Evolutionary conservation across 495 filamentous ascomycete genomes (phyloP).

Genomic region (Penicillium alfredii): DNA sequence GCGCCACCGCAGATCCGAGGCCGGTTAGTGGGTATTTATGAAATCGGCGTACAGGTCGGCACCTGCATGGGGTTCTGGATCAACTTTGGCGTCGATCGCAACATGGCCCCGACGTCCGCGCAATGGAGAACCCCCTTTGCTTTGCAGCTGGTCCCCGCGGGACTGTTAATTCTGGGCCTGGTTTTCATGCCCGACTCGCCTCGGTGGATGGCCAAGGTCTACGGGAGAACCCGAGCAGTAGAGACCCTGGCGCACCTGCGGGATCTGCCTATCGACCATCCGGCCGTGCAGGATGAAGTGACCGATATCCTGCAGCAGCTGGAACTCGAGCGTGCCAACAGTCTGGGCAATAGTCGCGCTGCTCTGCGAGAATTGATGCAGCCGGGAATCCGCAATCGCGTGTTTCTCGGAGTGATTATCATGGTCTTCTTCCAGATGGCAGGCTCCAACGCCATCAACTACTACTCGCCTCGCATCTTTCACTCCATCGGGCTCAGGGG

Average conservation of each 20-base stretch:
- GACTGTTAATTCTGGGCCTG: constrained; percentile 45
- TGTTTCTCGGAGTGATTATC: constrained; percentile 32
- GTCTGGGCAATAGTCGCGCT: constrained; percentile 27
- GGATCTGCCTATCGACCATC: constrained; percentile 11
- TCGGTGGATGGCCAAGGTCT: constrained; percentile 45
- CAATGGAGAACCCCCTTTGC: constrained; percentile 20
- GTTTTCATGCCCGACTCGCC: constrained; percentile 55
- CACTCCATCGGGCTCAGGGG: constrained; percentile 16
- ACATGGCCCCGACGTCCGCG: constrained; percentile 8
- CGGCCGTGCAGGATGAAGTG: constrained; percentile 8
- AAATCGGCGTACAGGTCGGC: constrained; percentile 60
- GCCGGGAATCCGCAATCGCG: constrained; percentile 45
- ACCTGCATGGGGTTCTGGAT: constrained; percentile 61
- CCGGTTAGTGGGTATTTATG: constrained; percentile 63
- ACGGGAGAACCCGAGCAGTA: constrained; percentile 5
- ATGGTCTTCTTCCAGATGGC: constrained; percentile 32
- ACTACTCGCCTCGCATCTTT: constrained; percentile 20
- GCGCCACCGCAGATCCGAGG: constrained; percentile 68
- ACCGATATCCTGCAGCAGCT: constrained; percentile 14
- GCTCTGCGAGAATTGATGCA: constrained; percentile 10
- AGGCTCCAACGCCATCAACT: constrained; percentile 21
- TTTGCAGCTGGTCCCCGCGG: constrained; percentile 15
- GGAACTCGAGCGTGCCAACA: constrained; percentile 4
- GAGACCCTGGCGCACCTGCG: constrained; percentile 8
- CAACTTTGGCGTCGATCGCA: constrained; percentile 29